Evolutionary conservation across 805 yeast species (phyloP), one percentile per base, ranked within the genome.

Genomic region (Wickerhamiella alocasiicola): DNA sequence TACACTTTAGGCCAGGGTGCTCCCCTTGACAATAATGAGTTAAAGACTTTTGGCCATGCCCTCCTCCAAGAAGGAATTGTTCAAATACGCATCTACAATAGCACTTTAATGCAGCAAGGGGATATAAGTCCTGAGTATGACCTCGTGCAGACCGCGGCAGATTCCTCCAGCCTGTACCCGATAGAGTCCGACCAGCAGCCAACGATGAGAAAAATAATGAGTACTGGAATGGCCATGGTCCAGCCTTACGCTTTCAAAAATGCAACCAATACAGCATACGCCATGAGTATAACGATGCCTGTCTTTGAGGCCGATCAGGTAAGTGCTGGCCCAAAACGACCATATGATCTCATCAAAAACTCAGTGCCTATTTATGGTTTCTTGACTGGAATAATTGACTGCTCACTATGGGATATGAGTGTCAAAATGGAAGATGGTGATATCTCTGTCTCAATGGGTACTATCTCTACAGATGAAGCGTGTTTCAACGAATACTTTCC

Each of bases 281-380:
- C 15, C 9, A 16, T 16, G 31, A 30, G 35, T 20, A n/a, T 37
- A 6, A 30, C 41, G 2, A 21, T 37, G 9, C 41, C 41, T 2
- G 25, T 37, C 18, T 20, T 37, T 13, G 17, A 26, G 11, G 5
- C 26, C 20, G 11, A 12, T 13, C 21, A 36, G 7, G 25, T 21
- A 6, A 7, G 18, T 7, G 20, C 27, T 6, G 26, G 11, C 15
- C n/a, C 28, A 27, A 15, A 9, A 4, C 15, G 11, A 9, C 33
- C 39, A 2, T 25, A 4, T 5, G 39, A 36, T 24, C 2, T 36
- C 16, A 19, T 15, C 17, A 17, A 36, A 19, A 13, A 15, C 15
- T 3, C n/a, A n/a, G 39, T 32, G 2, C 19, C 33, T 20, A 29
- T 36, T 3, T 15, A 27, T 19, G 39, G 39, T 12, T 36, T 27